phyloP scores from a whole-genome alignment of 1,284 basidiomycete genomes.

The Stereum hirsutum region DNA sequence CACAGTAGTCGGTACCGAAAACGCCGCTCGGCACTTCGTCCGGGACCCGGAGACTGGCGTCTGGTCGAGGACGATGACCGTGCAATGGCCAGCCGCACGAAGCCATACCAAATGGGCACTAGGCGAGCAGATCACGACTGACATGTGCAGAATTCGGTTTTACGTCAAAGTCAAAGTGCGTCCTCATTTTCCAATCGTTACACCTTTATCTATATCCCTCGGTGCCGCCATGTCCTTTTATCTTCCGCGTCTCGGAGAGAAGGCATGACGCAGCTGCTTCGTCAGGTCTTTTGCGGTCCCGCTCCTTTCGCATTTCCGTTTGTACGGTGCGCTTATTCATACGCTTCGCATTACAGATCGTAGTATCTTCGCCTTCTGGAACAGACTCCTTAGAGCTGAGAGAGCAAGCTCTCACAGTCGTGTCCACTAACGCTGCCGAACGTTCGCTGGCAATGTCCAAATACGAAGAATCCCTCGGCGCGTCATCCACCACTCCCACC shows the following conservation, averaged over 20 bases:
- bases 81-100: constrained; percentile 65
- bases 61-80: constrained; percentile 53
- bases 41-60: constrained; percentile 39
- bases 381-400: constrained; percentile 56
- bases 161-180: constrained; percentile 60
- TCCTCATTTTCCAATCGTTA: no score
- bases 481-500: background rate
- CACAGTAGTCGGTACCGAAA: constrained; percentile 49
- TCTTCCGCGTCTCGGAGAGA: no score
- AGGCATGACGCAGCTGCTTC: background rate
- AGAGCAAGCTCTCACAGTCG: constrained; percentile 54
- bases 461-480: constrained; percentile 23
- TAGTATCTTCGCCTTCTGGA: constrained; percentile 46
- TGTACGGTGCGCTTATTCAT: constrained; percentile 4
- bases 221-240: constrained; percentile 1
- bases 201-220: no score
- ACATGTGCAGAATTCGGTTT: constrained; percentile 59
- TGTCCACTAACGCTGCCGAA: constrained; percentile 61
- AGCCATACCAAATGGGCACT: constrained; percentile 65
- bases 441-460: constrained; percentile 55
- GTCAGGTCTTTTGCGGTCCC: background rate
- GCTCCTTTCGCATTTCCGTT: constrained; percentile 1
- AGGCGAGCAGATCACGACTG: constrained; percentile 64
- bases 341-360: constrained; percentile 31
- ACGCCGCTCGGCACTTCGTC: constrained; percentile 38